A percentile compares a stretch with the other conserved stretches of the same genome.
Evolutionary conservation across 2,329 filamentous ascomycete genomes (phyloP).

Genomic region (Plectosphaerella cucumerina): DNA sequence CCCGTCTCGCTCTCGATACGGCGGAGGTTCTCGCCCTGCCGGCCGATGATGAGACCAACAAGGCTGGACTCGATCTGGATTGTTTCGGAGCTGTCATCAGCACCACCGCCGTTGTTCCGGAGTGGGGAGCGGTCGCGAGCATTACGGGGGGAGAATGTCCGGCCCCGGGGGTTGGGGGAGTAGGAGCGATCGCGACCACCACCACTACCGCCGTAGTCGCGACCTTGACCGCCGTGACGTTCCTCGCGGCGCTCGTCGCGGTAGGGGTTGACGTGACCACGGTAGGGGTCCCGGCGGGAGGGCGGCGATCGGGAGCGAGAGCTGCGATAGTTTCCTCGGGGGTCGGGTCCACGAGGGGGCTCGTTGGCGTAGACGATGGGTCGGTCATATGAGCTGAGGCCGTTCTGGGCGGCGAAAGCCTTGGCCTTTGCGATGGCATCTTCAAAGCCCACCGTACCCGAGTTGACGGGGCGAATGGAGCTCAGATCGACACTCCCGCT

Average conservation of each 20-base stretch:
- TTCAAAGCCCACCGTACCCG: slow-evolving; percentile 76
- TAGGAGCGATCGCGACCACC: slow-evolving; percentile 66
- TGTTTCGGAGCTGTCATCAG: slow-evolving; percentile 70
- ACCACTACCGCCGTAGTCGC: slow-evolving; percentile 35
- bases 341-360: slow-evolving; percentile 26
- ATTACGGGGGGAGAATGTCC: slow-evolving; percentile 56
- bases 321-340: slow-evolving; percentile 51
- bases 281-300: slow-evolving; percentile 62
- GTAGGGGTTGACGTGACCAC: slow-evolving; percentile 77
- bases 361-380: slow-evolving; percentile 40
- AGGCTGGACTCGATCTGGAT: slow-evolving; percentile 84
- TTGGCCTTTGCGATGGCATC: slow-evolving; percentile 84
- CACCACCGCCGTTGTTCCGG: slow-evolving; percentile 31
- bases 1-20: slow-evolving; percentile 79
- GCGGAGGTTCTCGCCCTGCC: slow-evolving; percentile 83
- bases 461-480: slow-evolving; percentile 72
- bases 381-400: slow-evolving; percentile 60
- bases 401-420: slow-evolving; percentile 76
- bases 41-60: slow-evolving; percentile 85
- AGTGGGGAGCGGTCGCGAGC: slow-evolving; percentile 56
- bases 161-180: slow-evolving; percentile 58
- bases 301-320: slow-evolving; percentile 73
- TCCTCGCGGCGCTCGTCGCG: slow-evolving; percentile 73
- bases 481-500: slow-evolving; percentile 78
- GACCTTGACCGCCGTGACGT: slow-evolving; percentile 37